A percentile compares a stretch with the other conserved stretches of the same genome.
Conservation (phyloP, 139 green algal species). For the Chlamydomonas urium region DNA sequence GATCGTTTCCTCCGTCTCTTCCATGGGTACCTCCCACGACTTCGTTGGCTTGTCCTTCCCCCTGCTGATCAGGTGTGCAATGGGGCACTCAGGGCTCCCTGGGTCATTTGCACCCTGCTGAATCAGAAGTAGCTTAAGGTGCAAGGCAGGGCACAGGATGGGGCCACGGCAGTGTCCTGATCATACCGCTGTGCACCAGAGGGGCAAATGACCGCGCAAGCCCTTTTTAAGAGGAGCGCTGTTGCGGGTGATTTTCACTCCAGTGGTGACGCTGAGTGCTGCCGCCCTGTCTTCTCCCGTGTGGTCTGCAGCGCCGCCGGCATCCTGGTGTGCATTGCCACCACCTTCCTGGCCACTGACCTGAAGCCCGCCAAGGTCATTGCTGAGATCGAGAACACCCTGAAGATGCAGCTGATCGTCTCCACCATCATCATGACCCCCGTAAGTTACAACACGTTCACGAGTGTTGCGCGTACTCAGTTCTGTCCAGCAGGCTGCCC, state of each 20-base stretch:
- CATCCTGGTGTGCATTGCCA: conserved; percentile 89
- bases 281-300: too few relatives aligned
- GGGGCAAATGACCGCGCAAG: too few relatives aligned
- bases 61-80: conserved; percentile 15
- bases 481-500: too few relatives aligned
- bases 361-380: conserved; percentile 67
- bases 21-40: conserved; percentile 51
- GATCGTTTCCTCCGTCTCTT: conserved; percentile 71
- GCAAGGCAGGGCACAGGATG: too few relatives aligned
- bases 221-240: too few relatives aligned
- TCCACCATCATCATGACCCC: conserved; percentile 87
- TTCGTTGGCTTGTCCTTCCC: conserved; percentile 80
- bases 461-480: too few relatives aligned
- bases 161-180: too few relatives aligned
- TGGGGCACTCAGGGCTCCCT: not conserved
- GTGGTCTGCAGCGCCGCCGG: conserved; percentile 63
- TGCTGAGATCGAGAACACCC: conserved; percentile 72
- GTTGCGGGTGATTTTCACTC: too few relatives aligned
- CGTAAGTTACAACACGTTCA: conserved; percentile 39
- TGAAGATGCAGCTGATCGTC: conserved; percentile 92
- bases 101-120: too few relatives aligned
- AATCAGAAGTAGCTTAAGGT: too few relatives aligned
- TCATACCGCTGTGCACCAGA: too few relatives aligned
- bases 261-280: too few relatives aligned
- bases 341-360: conserved; percentile 91